Evolutionary conservation across 257 asterid genomes (phyloP), one percentile per base, ranked within the genome.

Genomic region (Coffea canephora): DNA sequence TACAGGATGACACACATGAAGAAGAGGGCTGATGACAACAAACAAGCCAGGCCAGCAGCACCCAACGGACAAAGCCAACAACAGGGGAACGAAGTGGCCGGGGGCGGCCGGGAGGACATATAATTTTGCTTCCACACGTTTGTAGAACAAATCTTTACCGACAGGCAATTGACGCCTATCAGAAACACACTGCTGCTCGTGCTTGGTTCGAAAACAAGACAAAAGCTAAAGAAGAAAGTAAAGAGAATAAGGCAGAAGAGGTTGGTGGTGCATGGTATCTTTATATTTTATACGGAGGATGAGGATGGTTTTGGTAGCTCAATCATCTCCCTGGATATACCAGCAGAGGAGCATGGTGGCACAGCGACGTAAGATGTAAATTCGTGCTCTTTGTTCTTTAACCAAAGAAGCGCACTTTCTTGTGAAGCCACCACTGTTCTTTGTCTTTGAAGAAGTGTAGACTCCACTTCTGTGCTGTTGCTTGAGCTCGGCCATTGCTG

Each of bases 291-390:
- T 12, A 75, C 43, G 25, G 80, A 61, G 0, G 31, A 73, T 19
- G 68, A 46, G 79, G 45, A 69, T 16, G 4, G 23, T 25, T 23
- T 15, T 11, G 12, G 50, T 8, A 65, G 77, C 6, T 82, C 36
- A 90, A 31, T 91, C 96, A 77, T 93, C 98, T 78, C 91, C 95
- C 66, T 92, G 93, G 76, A 93, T 89, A 73, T 89, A 93, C 86
- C 87, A 93, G 84, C 98, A 90, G 73, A 87, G 89, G 76, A 93
- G 90, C 94, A 93, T 90, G 87, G 94, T 88, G 84, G 98, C 97
- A 77, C 97, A 91, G 36, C 97, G 94, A 49, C 98, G 96, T 78
- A 93, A 84, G 39, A 93, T 91, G 89, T 93, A 91, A 74, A 93
- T 86, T 73, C 98, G 81, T 13, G 91, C 96, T 34, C 97, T 78